Base-by-base conservation (phyloP, 192 early-diverging fungal genomes). In the Gryganskiella cystojenkinii region DNA sequence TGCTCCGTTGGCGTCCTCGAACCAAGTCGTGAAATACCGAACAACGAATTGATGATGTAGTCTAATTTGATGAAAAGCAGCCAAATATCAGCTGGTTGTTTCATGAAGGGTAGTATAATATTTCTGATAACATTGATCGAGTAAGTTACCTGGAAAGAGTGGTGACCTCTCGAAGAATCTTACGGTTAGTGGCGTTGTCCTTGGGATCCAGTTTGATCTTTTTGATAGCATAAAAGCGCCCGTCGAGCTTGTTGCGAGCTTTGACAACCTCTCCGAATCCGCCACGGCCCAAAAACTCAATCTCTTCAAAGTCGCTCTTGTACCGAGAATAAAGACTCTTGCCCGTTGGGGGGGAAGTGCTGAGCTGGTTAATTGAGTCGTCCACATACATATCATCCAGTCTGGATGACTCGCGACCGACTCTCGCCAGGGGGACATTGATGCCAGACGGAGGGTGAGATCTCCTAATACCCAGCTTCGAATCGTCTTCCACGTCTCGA, bases 181-280 rank as follows among this genome's bases (percentile, higher is more conserved):
- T 92, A n/a, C 88, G 85, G 70, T 88, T 91, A 49, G 86, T 87
- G 56, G 93, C 94, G 44, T 88, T 89, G 52, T 93, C 90, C 51
- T 88, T 86, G 43, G 91, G 89, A 72, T 95, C 90, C 64, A 97
- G 81, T 54, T 87, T 86, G 59, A 98, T 94, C 78, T 94, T 96
- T 62, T 98, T 98, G 65, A 98, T 92, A 10, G 95, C 94, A 70
- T 97, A 98, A 57, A 90, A 89, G n/a, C 88, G 82, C 0, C 85
- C 88, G 67, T 94, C 95, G 0, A 98, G 87, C 31, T 84, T 82
- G 67, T 98, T 96, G 17, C 93, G 86, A 1, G 95, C 95, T 71
- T 98, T 98, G 37, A 97, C 91, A 0, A 98, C 96, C 58, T 91
- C 90, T n/a, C 96, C 96, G 86, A 96, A 98, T 3, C 95, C 95